Conservation (phyloP, 495 filamentous ascomycete species). For the Aspergillus mulundensis region DNA sequence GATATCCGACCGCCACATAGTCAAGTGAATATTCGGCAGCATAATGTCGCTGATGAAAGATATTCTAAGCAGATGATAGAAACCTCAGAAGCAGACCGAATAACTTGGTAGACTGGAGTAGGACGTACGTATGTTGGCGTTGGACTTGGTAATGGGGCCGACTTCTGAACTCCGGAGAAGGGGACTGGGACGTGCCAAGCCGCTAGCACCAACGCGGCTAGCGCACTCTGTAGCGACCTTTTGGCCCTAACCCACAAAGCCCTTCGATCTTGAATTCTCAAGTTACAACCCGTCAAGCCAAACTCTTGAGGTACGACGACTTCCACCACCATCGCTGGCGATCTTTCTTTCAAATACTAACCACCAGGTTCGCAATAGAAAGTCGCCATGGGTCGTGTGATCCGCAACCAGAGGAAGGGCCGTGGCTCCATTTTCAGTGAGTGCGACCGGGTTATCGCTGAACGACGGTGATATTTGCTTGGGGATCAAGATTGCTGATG, state of each 20-base stretch:
- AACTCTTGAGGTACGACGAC: constrained; percentile 46
- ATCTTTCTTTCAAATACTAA: constrained; percentile 38
- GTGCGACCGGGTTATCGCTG: constrained; percentile 39
- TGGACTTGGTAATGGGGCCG: background rate
- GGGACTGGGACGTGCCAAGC: constrained; percentile 9
- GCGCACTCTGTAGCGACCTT: constrained; percentile 39
- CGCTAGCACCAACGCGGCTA: constrained; percentile 40
- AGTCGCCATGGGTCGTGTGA: constrained; percentile 73
- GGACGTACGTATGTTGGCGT: background rate
- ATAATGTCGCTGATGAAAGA: background rate
- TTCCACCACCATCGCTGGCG: constrained; percentile 32
- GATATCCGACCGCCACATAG: background rate
- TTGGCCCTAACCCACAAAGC: constrained; percentile 51
- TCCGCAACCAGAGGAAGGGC: constrained; percentile 98
- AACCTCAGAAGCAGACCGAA: background rate
- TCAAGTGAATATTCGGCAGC: background rate
- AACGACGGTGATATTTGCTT: constrained; percentile 2
- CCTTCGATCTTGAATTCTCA: constrained; percentile 44
- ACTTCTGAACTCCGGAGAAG: background rate
- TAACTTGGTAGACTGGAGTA: background rate
- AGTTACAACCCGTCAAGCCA: constrained; percentile 50
- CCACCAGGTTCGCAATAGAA: constrained; percentile 35
- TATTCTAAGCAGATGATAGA: background rate
- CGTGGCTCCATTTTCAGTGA: constrained; percentile 97
- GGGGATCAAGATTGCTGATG: constrained; percentile 37